Base-by-base conservation (phyloP, 139 green algal species). In the Eudorina sp. region DNA sequence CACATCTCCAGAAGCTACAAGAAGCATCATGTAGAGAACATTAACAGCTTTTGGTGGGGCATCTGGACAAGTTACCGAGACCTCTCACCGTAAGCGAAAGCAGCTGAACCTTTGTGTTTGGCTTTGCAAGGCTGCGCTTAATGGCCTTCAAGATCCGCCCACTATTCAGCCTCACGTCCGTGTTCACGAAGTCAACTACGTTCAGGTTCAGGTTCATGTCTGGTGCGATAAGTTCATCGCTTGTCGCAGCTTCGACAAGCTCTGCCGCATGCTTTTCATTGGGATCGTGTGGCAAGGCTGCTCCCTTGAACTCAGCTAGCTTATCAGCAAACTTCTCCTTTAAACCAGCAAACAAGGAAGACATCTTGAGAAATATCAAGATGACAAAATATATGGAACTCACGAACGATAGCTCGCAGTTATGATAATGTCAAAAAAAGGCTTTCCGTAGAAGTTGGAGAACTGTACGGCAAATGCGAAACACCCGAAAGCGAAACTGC, bases 131-230 rank as follows among this genome's bases (percentile, higher is more conserved):
- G 8, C 36, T 69, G 0, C 84, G 64, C 4, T 83, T 83, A 31
- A 94, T 41, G 0, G 78, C 83, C 13, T 84, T 83, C 25, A 92
- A 77, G 51, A 29, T 27, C 8, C 29, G 64, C 0, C 41, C 41
- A 6, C 40, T 84, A 41, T 68, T 64, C 69, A 46, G 84, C 72
- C 68, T 36, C 3, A 86, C 90, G 25, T 94, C 55, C 21, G 69
- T 58, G 86, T 94, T 95, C 23, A 96, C 79, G 0, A 88, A 64
- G 83, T 96, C 93, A 6, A 95, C 89, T 4, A 94, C 73, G 53
- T 92, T 90, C 40, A 96, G 75, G 76, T 93, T 95, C 1, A 81
- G n/a, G 16, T 43, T 77, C 93, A 91, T 94, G 51, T 96, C 93
- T 2, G 92, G 88, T 2, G 77, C 83, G 21, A 91, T 88, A 21